Percentiles rank a stretch among this genome's conserved stretches.
phyloP scores from a whole-genome alignment of 2,329 filamentous ascomycete species.

The Alternaria brassicicola region DNA sequence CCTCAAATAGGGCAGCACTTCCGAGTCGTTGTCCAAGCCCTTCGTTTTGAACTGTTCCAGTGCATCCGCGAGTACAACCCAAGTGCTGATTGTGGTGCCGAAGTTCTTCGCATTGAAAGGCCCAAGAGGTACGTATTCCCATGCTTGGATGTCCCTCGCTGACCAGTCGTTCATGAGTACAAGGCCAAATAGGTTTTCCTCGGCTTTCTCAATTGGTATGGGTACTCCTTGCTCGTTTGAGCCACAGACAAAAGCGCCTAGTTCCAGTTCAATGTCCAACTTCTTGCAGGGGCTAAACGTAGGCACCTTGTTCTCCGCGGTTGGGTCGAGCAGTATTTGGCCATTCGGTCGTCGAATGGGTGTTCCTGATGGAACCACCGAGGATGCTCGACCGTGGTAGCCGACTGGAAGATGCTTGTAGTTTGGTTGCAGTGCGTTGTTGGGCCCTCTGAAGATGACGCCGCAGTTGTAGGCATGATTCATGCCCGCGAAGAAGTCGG shows the following conservation, averaged over 20 bases:
- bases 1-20: constrained; percentile 67
- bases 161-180: constrained; percentile 90
- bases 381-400: constrained; percentile 80
- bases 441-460: constrained; percentile 72
- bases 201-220: constrained; percentile 67
- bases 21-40: constrained; percentile 61
- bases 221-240: constrained; percentile 69
- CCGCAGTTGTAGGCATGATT: constrained; percentile 80
- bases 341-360: constrained; percentile 75
- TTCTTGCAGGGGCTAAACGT: constrained; percentile 67
- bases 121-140: constrained; percentile 83
- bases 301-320: constrained; percentile 66
- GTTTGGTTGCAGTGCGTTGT: constrained; percentile 78
- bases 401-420: constrained; percentile 82
- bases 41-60: constrained; percentile 69
- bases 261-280: constrained; percentile 80
- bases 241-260: constrained; percentile 75
- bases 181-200: constrained; percentile 76
- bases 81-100: constrained; percentile 75
- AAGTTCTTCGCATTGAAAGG: constrained; percentile 89
- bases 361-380: constrained; percentile 75
- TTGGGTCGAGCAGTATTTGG: constrained; percentile 71
- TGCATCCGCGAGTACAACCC: constrained; percentile 79
- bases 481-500: constrained; percentile 82
- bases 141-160: constrained; percentile 79